phyloP scores from a whole-genome alignment of 768 basidiomycete genomes.

The Boletus huronensis region DNA sequence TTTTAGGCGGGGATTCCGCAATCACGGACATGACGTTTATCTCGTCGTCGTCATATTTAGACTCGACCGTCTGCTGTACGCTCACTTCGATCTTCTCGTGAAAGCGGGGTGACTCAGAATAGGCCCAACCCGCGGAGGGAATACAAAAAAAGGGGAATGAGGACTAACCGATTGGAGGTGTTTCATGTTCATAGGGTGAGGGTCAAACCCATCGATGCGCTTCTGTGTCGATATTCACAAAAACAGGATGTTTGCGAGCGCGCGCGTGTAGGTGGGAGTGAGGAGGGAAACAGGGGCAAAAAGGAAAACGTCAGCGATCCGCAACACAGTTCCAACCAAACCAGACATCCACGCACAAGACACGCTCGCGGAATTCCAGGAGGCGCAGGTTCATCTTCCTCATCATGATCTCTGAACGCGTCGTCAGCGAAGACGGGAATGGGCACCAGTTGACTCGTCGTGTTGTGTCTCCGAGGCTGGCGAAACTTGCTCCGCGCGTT shows the following conservation, averaged over 20 bases:
- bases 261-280: no score
- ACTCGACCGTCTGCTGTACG: conserved; percentile 14
- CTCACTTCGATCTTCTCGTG: conserved; percentile 14
- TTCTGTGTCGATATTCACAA: not conserved
- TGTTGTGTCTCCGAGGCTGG: not conserved
- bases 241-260: not conserved
- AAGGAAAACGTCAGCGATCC: not conserved
- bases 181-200: not conserved
- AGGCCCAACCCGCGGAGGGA: not conserved
- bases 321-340: not conserved
- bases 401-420: not conserved
- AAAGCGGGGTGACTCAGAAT: not conserved
- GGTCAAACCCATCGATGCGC: not conserved
- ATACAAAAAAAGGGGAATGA: not conserved
- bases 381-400: not conserved
- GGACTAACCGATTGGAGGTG: conserved; percentile 9
- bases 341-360: not conserved
- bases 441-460: not conserved
- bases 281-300: not conserved
- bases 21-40: not conserved
- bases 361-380: not conserved
- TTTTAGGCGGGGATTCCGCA: no score
- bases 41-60: conserved; percentile 11
- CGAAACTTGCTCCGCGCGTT: conserved; percentile 17
- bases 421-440: not conserved